Conservation (phyloP, 257 asterid genomes). For the Craterostigma plantagineum region DNA sequence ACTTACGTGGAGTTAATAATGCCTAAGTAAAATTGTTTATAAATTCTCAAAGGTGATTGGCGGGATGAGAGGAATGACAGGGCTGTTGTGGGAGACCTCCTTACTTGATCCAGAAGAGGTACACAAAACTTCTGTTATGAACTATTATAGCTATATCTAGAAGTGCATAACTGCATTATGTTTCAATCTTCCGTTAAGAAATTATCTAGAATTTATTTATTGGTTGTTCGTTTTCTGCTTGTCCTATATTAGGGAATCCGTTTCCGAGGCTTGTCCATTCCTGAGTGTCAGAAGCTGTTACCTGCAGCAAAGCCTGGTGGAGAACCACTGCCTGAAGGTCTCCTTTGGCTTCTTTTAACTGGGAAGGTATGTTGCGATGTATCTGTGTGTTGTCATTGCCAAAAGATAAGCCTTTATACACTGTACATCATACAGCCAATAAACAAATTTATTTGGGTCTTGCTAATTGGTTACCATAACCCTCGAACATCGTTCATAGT, state of each 20-base stretch:
- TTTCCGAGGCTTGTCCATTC: conserved; percentile 86
- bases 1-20: no score
- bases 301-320: conserved; percentile 89
- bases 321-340: conserved; percentile 98
- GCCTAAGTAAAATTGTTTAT: not conserved
- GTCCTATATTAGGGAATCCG: conserved; percentile 65
- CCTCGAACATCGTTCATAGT: no score
- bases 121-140: conserved; percentile 1
- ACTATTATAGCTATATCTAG: conserved; percentile 6
- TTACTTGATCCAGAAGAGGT: conserved; percentile 98
- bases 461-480: no score
- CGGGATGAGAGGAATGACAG: conserved; percentile 99
- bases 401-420: not conserved
- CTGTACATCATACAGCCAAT: not conserved
- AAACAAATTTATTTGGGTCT: not conserved
- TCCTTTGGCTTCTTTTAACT: conserved; percentile 93
- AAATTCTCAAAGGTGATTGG: conserved; percentile 60
- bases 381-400: not conserved
- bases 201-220: not conserved
- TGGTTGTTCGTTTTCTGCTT: conserved; percentile 5
- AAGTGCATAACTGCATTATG: not conserved
- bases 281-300: conserved; percentile 86
- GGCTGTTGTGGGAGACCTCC: conserved; percentile 96
- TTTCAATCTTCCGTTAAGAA: not conserved
- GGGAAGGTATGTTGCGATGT: conserved; percentile 48